A percentile compares a stretch with the other conserved stretches of the same genome.
These are phyloP conservation scores for Leishmania amazonensis DNA, from an alignment of 208 protist genomes.

Conservation along the genomic window DNA sequence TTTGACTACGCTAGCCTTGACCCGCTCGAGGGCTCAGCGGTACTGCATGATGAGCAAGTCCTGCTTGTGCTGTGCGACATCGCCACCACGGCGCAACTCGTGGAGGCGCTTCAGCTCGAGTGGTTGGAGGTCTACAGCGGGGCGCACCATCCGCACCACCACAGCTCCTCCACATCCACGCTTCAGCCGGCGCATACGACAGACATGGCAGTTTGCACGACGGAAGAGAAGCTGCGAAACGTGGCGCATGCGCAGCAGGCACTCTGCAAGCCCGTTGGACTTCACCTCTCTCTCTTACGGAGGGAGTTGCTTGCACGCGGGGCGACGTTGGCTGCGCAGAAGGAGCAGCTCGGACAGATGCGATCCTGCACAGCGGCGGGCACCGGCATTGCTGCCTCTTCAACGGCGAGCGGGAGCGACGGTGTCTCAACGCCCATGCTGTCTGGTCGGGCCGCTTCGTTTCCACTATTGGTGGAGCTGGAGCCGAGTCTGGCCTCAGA, in stretches of 20 bases:
- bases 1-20: constrained; percentile 21
- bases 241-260: constrained; percentile 24
- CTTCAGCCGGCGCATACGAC: constrained; percentile 3
- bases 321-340: constrained; percentile 4
- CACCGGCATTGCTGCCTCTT: neutral
- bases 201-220: constrained; percentile 36
- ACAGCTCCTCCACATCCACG: neutral
- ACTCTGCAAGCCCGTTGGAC: constrained; percentile 17
- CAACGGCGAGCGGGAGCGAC: neutral
- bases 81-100: constrained; percentile 13
- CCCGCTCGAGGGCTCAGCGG: constrained; percentile 19
- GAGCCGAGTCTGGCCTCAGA: constrained; percentile 15
- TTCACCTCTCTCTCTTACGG: constrained; percentile 20
- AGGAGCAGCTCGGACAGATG: constrained; percentile 7
- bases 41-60: constrained; percentile 20
- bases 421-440: neutral
- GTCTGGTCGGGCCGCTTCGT: neutral
- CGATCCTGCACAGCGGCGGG: neutral
- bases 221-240: constrained; percentile 31
- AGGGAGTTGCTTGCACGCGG: constrained; percentile 9
- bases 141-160: constrained; percentile 12
- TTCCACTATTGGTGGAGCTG: constrained; percentile 27
- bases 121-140: constrained; percentile 33
- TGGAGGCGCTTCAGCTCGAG: constrained; percentile 35
- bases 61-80: constrained; percentile 30